Base-by-base conservation (phyloP, 495 filamentous ascomycete genomes). In the Penicillium coprophilum region DNA sequence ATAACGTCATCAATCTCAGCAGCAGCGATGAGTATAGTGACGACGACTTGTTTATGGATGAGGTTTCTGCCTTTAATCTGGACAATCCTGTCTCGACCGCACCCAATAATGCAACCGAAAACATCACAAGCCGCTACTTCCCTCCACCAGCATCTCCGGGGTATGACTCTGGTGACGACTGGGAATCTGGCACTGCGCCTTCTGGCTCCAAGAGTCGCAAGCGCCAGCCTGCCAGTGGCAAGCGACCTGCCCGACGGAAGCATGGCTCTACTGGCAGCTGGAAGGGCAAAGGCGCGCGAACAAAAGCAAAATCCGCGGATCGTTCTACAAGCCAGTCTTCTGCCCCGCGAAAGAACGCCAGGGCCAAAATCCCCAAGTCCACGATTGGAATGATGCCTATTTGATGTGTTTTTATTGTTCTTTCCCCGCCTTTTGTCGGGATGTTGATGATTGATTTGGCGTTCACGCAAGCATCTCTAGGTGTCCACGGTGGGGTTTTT, bases 1-100 rank as follows among this genome's bases (percentile, higher is more conserved):
- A 79, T 58, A 85, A 85, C 57, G 81, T 91, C 19, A 87, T 91
- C 60, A 81, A 87, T 57, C 76, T 87, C 27, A 78, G 86, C 60
- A 87, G 83, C 56, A 80, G 78, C 31, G 85, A 88, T 39, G 86
- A 88, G 34, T 78, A 71, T 53, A 78, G 82, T 24, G 77, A 79
- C 34, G 75, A 75, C 28, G 77, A 80, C 40, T 59, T 77, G 43
- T 69, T 73, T 19, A 57, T 59, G 20, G 72, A 74, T 23, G 71
- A 80, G 15, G 67, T 66, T 10, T 70, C 73, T 9, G 72, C 67
- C 12, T 63, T 75, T 24, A 70, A 72, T 31, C 53, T 71, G 9
- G 71, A 71, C 27, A 61, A 70, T n/a, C 64, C 58, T 41, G 61
- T 64, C 32, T 31, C 60, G 38, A 32, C 43, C 1, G 19, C 52